Evolutionary conservation across 495 filamentous ascomycete species (phyloP).

Genomic region (Annulohypoxylon bovei): DNA sequence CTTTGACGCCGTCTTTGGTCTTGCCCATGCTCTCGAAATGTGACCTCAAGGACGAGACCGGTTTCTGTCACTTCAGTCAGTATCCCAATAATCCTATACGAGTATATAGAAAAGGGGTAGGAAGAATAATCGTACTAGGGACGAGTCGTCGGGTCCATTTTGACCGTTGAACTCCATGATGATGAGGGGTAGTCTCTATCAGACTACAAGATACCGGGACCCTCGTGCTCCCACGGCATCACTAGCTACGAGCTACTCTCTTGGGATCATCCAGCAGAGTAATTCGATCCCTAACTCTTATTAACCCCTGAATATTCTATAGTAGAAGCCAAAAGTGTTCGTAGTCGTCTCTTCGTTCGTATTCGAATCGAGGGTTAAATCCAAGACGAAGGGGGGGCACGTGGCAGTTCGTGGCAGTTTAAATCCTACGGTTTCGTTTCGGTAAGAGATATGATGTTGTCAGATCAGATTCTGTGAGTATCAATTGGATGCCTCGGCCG

Average conservation of each 20-base stretch:
- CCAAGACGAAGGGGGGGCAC: constrained; percentile 25
- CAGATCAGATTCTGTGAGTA: constrained; percentile 29
- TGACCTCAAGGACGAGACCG: constrained; percentile 90
- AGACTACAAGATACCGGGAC: constrained; percentile 37
- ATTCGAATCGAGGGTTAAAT: constrained; percentile 9
- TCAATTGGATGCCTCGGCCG: constrained; percentile 20
- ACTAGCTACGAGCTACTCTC: constrained; percentile 25
- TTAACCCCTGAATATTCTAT: not conserved
- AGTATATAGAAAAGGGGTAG: not conserved
- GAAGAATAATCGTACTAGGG: constrained; percentile 59
- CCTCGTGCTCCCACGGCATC: constrained; percentile 42
- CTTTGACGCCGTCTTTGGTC: constrained; percentile 58
- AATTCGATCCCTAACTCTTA: constrained; percentile 5
- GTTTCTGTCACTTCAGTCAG: constrained; percentile 61
- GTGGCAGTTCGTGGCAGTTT: constrained; percentile 24
- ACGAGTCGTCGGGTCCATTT: constrained; percentile 66
- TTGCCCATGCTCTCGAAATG: constrained; percentile 90
- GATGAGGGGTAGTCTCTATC: constrained; percentile 43
- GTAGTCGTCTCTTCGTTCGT: constrained; percentile 1
- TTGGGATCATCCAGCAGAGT: constrained; percentile 19
- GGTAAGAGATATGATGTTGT: constrained; percentile 22
- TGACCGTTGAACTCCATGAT: constrained; percentile 53
- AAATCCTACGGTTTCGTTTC: constrained; percentile 8
- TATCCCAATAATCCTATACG: not conserved
- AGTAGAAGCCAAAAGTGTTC: not conserved